Conservation (phyloP, 192 early-diverging fungal genomes). For the Backusella tuberculispora region DNA sequence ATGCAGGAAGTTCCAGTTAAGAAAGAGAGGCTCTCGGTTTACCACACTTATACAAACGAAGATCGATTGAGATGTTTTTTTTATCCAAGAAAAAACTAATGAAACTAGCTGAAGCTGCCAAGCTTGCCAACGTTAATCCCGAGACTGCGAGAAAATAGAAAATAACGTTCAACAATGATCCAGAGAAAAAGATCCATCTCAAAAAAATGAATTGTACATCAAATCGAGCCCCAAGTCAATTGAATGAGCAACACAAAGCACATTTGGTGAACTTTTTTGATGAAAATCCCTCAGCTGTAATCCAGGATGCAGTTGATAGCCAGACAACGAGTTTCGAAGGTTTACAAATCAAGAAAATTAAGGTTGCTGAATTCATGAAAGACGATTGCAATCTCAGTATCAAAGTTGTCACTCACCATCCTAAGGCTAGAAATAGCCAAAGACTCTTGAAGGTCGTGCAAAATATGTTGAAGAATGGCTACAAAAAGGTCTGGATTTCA, state of each 20-base stretch:
- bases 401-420: not conserved
- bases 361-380: conserved; percentile 14
- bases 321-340: not conserved
- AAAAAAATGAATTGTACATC: not conserved
- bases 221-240: not conserved
- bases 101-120: conserved; percentile 33
- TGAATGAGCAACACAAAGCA: not conserved
- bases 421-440: not conserved
- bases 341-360: not conserved
- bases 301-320: not conserved
- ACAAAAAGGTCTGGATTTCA: not conserved
- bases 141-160: not conserved
- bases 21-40: too few relatives aligned
- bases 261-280: not conserved
- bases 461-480: not conserved
- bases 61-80: too few relatives aligned
- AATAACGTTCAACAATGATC: not conserved
- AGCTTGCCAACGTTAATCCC: not conserved
- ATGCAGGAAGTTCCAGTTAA: too few relatives aligned
- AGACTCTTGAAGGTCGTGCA: not conserved
- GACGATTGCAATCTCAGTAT: not conserved
- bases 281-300: not conserved
- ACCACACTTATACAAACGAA: too few relatives aligned
- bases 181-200: not conserved
- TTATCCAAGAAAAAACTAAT: conserved; percentile 34